Percentiles rank a stretch among this genome's conserved stretches.
phyloP scores from a whole-genome alignment of 2,329 filamentous ascomycete species.

The Neonectria hederae region DNA sequence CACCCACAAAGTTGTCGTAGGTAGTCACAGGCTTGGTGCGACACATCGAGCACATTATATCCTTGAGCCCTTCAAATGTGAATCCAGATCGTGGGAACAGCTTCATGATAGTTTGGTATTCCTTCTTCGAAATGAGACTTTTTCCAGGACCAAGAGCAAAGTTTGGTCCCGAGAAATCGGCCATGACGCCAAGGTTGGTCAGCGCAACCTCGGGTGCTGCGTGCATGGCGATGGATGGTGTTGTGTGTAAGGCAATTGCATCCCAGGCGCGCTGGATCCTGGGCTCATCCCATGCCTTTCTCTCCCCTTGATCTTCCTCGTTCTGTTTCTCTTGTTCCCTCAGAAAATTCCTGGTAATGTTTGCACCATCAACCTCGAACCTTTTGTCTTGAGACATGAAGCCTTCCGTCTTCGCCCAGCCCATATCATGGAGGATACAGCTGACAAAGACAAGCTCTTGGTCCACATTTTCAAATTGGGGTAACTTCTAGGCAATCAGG shows the following conservation, averaged over 20 bases:
- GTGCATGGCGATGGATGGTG: conserved; percentile 18
- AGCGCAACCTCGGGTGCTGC: conserved; percentile 21
- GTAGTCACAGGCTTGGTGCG: conserved; percentile 16
- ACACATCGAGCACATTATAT: conserved; percentile 22
- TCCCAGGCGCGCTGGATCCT: conserved; percentile 26
- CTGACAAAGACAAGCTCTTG: conserved; percentile 20
- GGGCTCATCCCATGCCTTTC: conserved; percentile 8
- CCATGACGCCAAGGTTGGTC: conserved; percentile 6
- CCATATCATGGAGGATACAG: conserved; percentile 31
- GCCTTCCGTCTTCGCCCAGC: conserved; percentile 19
- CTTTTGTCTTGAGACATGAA: conserved; percentile 19
- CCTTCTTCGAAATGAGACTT: conserved; percentile 15
- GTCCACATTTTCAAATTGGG: conserved; percentile 9
- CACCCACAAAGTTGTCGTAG: conserved; percentile 16
- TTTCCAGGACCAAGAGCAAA: conserved; percentile 10
- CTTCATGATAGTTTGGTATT: conserved; percentile 10
- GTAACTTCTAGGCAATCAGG: conserved; percentile 18
- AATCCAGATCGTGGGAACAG: conserved; percentile 23
- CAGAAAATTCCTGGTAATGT: conserved; percentile 22
- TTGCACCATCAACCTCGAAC: conserved; percentile 31
- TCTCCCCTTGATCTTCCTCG: not conserved
- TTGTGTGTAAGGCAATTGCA: conserved; percentile 27
- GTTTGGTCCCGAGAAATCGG: conserved; percentile 22
- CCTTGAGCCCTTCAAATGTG: conserved; percentile 7
- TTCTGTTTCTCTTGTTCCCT: not conserved